Evolutionary conservation across 768 basidiomycete genomes (phyloP), one percentile per base, ranked within the genome.

Genomic region (Pisolithus microcarpus): DNA sequence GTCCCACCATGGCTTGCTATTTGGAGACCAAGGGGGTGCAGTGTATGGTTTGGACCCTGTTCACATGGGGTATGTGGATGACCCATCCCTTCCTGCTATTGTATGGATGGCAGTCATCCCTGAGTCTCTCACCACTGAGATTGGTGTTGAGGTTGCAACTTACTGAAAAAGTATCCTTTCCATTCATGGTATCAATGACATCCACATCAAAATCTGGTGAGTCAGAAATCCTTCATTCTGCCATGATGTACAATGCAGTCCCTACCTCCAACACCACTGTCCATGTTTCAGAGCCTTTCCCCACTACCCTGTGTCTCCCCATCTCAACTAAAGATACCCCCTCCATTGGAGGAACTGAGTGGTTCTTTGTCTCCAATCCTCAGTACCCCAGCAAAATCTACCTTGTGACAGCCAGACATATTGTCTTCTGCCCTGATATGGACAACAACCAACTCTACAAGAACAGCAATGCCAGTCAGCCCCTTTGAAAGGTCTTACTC

Each of bases 291-390:
- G 54, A 60, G 15, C 67, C 61, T 24, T 53, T 70, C 48, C 52
- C 69, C 49, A 61, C 65, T 31, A 15, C 56, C 18, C 60, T 64
- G n/a, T 58, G 63, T 49, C 46, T 67, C 50, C 53, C 60, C 42
- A 70, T 72, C 49, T 65, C 54, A 52, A 49, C 55, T 39, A 21
- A 43, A 16, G 15, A 19, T 15, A 66, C 57, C 18, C 61, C 65
- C 15, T 50, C 43, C 13, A 43, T 53, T 38, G 55, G 62, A 51
- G 70, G 72, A 6, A 72, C 71, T 8, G 62, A 58, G 5, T 66
- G 67, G 2, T 62, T 70, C 50, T 71, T 61, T 56, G 21, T 72
- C 42, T 15, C 49, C 44, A 61, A 61, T 31, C 48, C 44, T 46
- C 45, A 45, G 28, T 43, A 59, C 38, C 28, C 28, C 28, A 52